Conservation (phyloP, 2,329 filamentous ascomycete species). For the Aspergillus tubingensis region DNA sequence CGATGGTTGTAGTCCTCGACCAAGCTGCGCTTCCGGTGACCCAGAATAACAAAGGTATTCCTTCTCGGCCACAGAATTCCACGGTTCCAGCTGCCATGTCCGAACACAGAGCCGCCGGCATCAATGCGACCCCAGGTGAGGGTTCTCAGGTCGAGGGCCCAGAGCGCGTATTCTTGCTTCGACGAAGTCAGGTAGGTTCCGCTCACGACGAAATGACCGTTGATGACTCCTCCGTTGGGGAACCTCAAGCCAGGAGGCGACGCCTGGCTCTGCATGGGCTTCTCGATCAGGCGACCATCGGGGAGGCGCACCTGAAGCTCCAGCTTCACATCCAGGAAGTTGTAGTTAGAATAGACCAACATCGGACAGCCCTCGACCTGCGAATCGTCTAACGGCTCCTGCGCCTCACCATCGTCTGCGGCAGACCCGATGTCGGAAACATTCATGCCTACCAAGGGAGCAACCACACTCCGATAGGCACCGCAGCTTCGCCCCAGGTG, state of each 20-base stretch:
- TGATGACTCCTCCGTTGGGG: slow-evolving; percentile 92
- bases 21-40: slow-evolving; percentile 87
- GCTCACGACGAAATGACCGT: slow-evolving; percentile 95
- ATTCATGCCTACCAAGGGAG: slow-evolving; percentile 63
- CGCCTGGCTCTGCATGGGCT: slow-evolving; percentile 77
- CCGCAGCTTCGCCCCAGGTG: slow-evolving; percentile 88
- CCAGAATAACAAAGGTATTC: slow-evolving; percentile 93
- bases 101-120: slow-evolving; percentile 89
- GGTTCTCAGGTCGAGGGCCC: slow-evolving; percentile 86
- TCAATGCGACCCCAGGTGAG: slow-evolving; percentile 95
- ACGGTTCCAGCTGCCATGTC: slow-evolving; percentile 96
- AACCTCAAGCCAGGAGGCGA: slow-evolving; percentile 92
- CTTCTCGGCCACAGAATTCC: slow-evolving; percentile 90
- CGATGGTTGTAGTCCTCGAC: slow-evolving; percentile 98
- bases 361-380: slow-evolving; percentile 61
- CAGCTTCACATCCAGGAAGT: slow-evolving; percentile 94
- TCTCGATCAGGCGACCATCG: slow-evolving; percentile 82
- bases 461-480: slow-evolving; percentile 92
- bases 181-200: slow-evolving; percentile 97
- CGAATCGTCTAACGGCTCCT: slow-evolving; percentile 32
- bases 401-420: slow-evolving; percentile 42
- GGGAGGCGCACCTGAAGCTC: slow-evolving; percentile 85
- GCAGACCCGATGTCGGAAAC: slow-evolving; percentile 48
- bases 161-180: slow-evolving; percentile 96
- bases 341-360: slow-evolving; percentile 99